phyloP scores from a whole-genome alignment of 176 grass and related monocot species.

The Pontederia crassipes region DNA sequence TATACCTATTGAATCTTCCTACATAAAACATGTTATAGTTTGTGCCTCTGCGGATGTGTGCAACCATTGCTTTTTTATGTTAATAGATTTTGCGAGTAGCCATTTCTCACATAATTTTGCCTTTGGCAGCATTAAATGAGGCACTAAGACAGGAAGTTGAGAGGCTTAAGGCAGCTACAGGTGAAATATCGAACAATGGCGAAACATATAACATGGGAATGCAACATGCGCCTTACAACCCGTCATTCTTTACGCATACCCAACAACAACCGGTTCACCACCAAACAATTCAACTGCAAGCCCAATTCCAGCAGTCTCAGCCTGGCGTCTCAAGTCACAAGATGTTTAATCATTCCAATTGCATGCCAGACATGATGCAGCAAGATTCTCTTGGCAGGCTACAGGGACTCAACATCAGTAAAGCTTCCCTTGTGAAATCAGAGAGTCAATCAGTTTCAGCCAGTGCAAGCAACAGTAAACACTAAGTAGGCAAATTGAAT shows the following conservation, averaged over 20 bases:
- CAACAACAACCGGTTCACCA: conserved; percentile 49
- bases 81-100: background rate
- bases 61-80: background rate
- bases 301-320: conserved; percentile 49
- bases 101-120: conserved; percentile 2
- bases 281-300: conserved; percentile 32
- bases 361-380: conserved; percentile 70
- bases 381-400: conserved; percentile 55
- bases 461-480: conserved; percentile 50
- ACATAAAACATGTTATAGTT: too few relatives aligned
- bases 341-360: conserved; percentile 44
- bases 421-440: conserved; percentile 66
- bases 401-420: conserved; percentile 83
- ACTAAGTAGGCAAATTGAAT: background rate
- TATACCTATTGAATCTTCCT: too few relatives aligned
- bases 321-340: conserved; percentile 48
- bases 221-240: conserved; percentile 49
- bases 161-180: conserved; percentile 82
- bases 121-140: conserved; percentile 79
- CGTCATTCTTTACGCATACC: conserved; percentile 50
- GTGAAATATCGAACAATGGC: conserved; percentile 50
- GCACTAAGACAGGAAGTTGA: conserved; percentile 91
- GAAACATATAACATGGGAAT: conserved; percentile 66
- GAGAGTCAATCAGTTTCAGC: conserved; percentile 78
- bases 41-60: background rate